These are phyloP conservation scores for Ceratobasidium sp. DNA, from an alignment of 1,284 basidiomycete species.

Conservation along the genomic window DNA sequence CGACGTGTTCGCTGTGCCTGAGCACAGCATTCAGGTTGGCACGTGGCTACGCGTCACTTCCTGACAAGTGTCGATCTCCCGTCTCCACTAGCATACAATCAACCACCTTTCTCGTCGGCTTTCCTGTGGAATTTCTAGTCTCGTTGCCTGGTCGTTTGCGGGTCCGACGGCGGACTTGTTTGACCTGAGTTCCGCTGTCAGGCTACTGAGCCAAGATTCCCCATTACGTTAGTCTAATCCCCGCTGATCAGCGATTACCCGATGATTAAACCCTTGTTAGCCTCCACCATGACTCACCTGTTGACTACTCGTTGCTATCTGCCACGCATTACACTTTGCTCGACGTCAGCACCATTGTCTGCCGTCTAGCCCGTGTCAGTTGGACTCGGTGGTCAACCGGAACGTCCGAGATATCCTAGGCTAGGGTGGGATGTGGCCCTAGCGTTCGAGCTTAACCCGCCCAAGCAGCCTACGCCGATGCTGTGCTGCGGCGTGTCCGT, in stretches of 20 bases:
- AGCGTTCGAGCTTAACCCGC: neutral
- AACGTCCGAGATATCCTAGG: neutral
- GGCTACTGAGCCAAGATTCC: neutral
- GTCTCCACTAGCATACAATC: neutral
- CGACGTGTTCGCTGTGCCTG: conserved; percentile 10
- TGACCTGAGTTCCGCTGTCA: neutral
- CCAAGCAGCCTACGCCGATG: conserved; percentile 10
- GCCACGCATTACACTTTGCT: neutral
- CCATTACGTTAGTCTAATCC: neutral
- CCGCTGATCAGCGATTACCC: neutral
- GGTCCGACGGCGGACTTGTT: neutral
- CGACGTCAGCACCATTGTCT: neutral
- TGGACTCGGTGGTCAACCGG: neutral
- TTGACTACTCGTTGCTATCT: conserved; percentile 1
- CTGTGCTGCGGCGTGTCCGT: conserved; percentile 37
- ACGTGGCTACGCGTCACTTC: conserved; percentile 16
- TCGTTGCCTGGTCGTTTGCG: neutral
- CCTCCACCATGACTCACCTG: conserved; percentile 2
- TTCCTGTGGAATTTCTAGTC: neutral
- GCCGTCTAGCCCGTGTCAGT: neutral
- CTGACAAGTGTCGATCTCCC: conserved; percentile 14
- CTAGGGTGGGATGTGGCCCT: conserved; percentile 14
- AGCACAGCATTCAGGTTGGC: neutral
- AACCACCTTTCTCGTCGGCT: neutral
- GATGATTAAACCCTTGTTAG: neutral